phyloP scores from a whole-genome alignment of 2,329 filamentous ascomycete species.

The Ophiostoma populinum region DNA sequence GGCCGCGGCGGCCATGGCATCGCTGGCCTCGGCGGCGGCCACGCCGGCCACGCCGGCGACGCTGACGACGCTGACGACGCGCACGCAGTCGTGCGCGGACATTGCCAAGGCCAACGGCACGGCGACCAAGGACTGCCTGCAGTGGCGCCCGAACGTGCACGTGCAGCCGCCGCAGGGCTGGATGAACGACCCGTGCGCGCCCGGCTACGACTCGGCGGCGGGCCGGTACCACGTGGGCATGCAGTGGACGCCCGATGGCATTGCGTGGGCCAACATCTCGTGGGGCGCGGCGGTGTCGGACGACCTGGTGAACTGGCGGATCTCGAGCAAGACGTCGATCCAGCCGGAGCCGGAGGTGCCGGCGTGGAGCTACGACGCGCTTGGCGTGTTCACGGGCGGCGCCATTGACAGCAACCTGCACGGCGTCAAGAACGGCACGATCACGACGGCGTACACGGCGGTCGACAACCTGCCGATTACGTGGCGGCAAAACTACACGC shows the following conservation, averaged over 20 bases:
- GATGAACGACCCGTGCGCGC: slow-evolving; percentile 29
- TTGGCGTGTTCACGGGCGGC: slow-evolving; percentile 35
- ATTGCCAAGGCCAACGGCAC: slow-evolving; percentile 1
- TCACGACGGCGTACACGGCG: slow-evolving; percentile 17
- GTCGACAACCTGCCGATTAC: slow-evolving; percentile 19
- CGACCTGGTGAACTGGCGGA: slow-evolving; percentile 25
- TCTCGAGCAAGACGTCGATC: slow-evolving; percentile 16
- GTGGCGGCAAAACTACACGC: slow-evolving; percentile 22
- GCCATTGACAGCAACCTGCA: slow-evolving; percentile 28
- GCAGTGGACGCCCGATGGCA: slow-evolving; percentile 27
- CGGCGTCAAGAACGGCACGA: slow-evolving; percentile 17
- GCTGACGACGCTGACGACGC: not conserved
- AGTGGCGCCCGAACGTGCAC: slow-evolving; percentile 6
- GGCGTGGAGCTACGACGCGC: slow-evolving; percentile 31
- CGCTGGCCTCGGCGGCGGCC: not conserved
- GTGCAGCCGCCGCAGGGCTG: slow-evolving; percentile 14
- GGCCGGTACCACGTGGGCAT: slow-evolving; percentile 34
- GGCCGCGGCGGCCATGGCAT: not conserved
- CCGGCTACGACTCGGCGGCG: slow-evolving; percentile 28
- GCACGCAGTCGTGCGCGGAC: not conserved
- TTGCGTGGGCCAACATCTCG: slow-evolving; percentile 23
- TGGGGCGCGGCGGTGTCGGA: slow-evolving; percentile 25
- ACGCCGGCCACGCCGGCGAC: not conserved
- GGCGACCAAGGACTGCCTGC: not conserved
- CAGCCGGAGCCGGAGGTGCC: slow-evolving; percentile 20